Conservation (phyloP, 2,329 filamentous ascomycete genomes). For the Cytospora chrysosperma region DNA sequence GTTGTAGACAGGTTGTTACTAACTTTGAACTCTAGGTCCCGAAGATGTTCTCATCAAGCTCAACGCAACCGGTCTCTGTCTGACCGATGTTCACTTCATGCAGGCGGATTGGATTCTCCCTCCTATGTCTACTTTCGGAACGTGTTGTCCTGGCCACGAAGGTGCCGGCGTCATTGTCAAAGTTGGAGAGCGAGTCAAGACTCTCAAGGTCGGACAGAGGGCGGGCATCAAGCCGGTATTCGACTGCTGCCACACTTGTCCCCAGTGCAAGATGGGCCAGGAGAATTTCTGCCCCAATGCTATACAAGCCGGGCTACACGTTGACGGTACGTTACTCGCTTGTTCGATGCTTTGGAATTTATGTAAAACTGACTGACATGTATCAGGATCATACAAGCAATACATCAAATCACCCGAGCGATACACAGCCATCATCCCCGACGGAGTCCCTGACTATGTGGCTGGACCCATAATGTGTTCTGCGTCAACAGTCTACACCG, state of each 20-base stretch:
- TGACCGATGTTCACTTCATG: slow-evolving; percentile 28
- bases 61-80: slow-evolving; percentile 26
- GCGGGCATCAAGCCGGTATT: slow-evolving; percentile 38
- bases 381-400: slow-evolving; percentile 53
- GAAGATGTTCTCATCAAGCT: slow-evolving; percentile 27
- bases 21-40: slow-evolving; percentile 15
- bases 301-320: slow-evolving; percentile 23
- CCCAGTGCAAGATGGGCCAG: slow-evolving; percentile 36
- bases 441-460: slow-evolving; percentile 48
- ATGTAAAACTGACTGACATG: slow-evolving; percentile 27
- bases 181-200: slow-evolving; percentile 35
- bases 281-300: slow-evolving; percentile 34
- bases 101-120: slow-evolving; percentile 22
- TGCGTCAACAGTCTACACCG: slow-evolving; percentile 57
- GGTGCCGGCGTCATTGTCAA: slow-evolving; percentile 37
- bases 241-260: slow-evolving; percentile 37
- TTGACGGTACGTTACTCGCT: slow-evolving; percentile 3
- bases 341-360: no score
- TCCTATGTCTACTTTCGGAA: slow-evolving; percentile 23
- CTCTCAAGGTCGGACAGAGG: slow-evolving; percentile 36
- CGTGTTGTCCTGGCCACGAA: slow-evolving; percentile 37
- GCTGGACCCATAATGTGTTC: slow-evolving; percentile 62
- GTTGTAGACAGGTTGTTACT: no score
- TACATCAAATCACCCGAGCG: slow-evolving; percentile 56
- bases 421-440: slow-evolving; percentile 51